These are phyloP conservation scores for Ceratobasidium sp. DNA, from an alignment of 1,284 basidiomycete genomes.

Conservation along the genomic window DNA sequence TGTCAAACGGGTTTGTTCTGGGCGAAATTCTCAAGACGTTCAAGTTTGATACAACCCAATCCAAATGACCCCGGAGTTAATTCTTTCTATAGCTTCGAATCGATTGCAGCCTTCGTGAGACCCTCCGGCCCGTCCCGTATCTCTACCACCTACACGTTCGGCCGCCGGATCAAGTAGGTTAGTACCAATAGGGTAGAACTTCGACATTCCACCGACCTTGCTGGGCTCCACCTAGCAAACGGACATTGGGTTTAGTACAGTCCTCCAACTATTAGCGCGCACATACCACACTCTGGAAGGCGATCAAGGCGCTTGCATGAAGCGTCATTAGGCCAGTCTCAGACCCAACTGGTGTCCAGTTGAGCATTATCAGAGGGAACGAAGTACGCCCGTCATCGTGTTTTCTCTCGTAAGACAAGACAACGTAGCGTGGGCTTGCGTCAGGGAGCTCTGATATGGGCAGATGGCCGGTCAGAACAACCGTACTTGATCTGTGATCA, in stretches of 20 bases:
- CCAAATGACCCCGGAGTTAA: conserved; percentile 15
- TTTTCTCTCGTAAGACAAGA: conserved; percentile 85
- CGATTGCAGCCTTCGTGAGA: conserved; percentile 78
- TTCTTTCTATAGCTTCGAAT: conserved; percentile 65
- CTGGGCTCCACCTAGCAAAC: conserved; percentile 54
- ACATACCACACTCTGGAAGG: conserved; percentile 82
- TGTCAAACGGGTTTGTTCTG: conserved; percentile 82
- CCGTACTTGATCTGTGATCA: conserved; percentile 1
- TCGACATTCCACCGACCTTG: conserved; percentile 53
- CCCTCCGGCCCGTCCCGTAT: conserved; percentile 84
- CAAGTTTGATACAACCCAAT: not conserved
- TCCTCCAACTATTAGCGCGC: not conserved
- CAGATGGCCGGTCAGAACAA: too few relatives aligned
- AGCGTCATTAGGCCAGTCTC: conserved; percentile 84
- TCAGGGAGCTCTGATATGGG: conserved; percentile 82
- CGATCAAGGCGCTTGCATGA: conserved; percentile 83
- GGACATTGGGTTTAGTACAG: not conserved
- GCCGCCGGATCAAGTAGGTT: not conserved
- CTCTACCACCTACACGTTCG: conserved; percentile 70
- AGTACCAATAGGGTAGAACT: conserved; percentile 4
- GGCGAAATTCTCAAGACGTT: conserved; percentile 67
- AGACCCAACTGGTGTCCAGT: conserved; percentile 84
- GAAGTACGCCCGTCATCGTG: conserved; percentile 89
- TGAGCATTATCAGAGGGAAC: conserved; percentile 86
- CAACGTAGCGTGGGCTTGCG: conserved; percentile 88